Conservation (phyloP, 257 asterid species). For the Anisodus tanguticus region DNA sequence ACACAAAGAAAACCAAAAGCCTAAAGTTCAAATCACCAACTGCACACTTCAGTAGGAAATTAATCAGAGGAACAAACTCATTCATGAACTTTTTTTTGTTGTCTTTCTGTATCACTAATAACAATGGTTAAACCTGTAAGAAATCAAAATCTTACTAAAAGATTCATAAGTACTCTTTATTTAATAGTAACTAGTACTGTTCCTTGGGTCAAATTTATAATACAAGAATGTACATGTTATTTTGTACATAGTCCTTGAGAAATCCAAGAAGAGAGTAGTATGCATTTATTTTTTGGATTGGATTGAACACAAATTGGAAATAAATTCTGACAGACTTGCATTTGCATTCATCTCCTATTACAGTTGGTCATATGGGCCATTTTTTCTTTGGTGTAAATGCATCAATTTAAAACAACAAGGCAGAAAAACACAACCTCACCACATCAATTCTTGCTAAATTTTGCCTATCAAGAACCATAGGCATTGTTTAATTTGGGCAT, state of each 20-base stretch:
- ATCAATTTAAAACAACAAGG: background rate
- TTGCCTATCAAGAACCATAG: background rate
- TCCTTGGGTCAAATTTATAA: constrained; percentile 6
- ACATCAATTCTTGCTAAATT: background rate
- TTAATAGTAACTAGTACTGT: background rate
- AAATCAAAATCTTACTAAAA: constrained; percentile 12
- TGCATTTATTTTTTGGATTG: constrained; percentile 7
- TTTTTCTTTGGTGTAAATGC: background rate
- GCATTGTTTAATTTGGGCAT: background rate
- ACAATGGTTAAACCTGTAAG: background rate
- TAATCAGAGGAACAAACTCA: background rate
- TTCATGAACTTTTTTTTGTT: background rate
- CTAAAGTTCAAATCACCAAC: too few relatives aligned
- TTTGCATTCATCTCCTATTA: background rate
- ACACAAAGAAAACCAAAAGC: background rate
- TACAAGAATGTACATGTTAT: background rate
- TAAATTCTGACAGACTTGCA: constrained; percentile 20
- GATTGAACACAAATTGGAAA: background rate
- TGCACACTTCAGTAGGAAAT: background rate
- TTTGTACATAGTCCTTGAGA: background rate
- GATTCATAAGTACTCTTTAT: background rate
- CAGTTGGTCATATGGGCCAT: background rate
- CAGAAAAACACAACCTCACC: background rate
- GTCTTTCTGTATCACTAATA: background rate
- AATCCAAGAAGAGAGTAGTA: background rate